These are phyloP conservation scores for Chaetothyriales sp. DNA, from an alignment of 2,329 filamentous ascomycete species.

Conservation along the genomic window DNA sequence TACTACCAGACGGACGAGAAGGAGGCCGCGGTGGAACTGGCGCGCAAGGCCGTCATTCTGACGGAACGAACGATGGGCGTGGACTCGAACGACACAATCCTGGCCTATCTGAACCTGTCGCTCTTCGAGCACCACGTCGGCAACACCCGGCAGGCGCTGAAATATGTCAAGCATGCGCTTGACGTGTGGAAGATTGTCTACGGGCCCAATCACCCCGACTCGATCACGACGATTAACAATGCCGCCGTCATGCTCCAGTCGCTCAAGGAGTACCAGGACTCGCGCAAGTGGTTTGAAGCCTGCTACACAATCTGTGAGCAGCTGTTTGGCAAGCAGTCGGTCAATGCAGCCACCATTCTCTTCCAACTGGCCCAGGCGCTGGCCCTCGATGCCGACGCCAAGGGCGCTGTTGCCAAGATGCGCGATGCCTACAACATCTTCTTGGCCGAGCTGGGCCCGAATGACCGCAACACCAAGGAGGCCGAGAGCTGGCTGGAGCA, in stretches of 20 bases:
- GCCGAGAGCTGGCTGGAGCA: conserved; percentile 94
- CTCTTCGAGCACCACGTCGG: conserved; percentile 86
- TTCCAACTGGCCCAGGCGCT: conserved; percentile 96
- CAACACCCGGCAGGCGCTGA: conserved; percentile 75
- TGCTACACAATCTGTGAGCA: conserved; percentile 79
- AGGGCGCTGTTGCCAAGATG: conserved; percentile 84
- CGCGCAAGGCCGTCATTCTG: conserved; percentile 91
- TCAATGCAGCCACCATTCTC: conserved; percentile 85
- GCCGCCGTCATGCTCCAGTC: conserved; percentile 96
- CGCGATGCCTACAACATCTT: conserved; percentile 95
- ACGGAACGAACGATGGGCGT: conserved; percentile 87
- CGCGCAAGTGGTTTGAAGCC: conserved; percentile 90
- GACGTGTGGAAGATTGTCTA: conserved; percentile 97
- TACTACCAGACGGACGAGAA: conserved; percentile 99
- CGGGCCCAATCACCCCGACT: conserved; percentile 83
- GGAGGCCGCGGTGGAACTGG: conserved; percentile 84
- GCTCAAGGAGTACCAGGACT: conserved; percentile 87
- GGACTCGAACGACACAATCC: conserved; percentile 82
- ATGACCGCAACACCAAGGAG: conserved; percentile 96
- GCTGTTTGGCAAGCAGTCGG: conserved; percentile 74
- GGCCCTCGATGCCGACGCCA: conserved; percentile 88
- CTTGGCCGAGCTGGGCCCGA: conserved; percentile 67
- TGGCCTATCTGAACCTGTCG: conserved; percentile 91
- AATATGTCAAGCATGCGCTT: conserved; percentile 82
- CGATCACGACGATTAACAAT: conserved; percentile 97